phyloP scores from a whole-genome alignment of 2,329 filamentous ascomycete species.

The Arthrobotrys sphaeroides region DNA sequence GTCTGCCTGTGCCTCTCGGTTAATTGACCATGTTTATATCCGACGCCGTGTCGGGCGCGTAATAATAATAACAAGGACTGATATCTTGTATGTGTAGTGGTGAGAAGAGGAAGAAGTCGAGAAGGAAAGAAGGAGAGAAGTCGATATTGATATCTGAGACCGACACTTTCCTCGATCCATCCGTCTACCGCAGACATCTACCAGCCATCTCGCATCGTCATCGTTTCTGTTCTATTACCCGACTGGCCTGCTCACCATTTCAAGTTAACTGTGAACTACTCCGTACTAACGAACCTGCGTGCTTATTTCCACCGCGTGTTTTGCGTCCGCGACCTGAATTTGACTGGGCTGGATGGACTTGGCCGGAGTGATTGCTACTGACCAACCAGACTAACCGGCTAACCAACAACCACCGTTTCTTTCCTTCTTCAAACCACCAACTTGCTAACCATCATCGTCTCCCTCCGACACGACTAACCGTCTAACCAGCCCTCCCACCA shows the following conservation, averaged over 20 bases:
- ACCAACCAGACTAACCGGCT: too few species aligned
- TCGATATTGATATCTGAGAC: too few species aligned
- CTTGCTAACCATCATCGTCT: too few species aligned
- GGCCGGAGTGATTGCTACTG: too few species aligned
- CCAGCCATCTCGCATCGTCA: slow-evolving; percentile 3
- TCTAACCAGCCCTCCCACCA: neutral
- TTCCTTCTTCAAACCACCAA: neutral
- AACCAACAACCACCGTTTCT: neutral
- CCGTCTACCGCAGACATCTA: too few species aligned
- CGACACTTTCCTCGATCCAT: slow-evolving; percentile 5
- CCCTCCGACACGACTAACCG: neutral
- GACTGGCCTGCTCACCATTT: too few species aligned
- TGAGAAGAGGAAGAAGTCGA: too few species aligned
- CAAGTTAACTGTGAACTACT: too few species aligned
- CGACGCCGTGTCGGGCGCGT: slow-evolving; percentile 33
- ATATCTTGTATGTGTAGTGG: too few species aligned
- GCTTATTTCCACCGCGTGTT: neutral
- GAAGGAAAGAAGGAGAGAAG: too few species aligned
- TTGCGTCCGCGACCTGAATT: slow-evolving; percentile 13
- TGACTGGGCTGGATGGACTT: too few species aligned
- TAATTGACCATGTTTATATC: slow-evolving; percentile 25
- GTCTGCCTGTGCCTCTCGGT: neutral
- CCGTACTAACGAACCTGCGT: neutral
- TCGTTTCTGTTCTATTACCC: too few species aligned
- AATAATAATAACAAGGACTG: neutral